Base-by-base conservation (phyloP, 768 basidiomycete genomes). In the Phanerodontia chrysosporium region DNA sequence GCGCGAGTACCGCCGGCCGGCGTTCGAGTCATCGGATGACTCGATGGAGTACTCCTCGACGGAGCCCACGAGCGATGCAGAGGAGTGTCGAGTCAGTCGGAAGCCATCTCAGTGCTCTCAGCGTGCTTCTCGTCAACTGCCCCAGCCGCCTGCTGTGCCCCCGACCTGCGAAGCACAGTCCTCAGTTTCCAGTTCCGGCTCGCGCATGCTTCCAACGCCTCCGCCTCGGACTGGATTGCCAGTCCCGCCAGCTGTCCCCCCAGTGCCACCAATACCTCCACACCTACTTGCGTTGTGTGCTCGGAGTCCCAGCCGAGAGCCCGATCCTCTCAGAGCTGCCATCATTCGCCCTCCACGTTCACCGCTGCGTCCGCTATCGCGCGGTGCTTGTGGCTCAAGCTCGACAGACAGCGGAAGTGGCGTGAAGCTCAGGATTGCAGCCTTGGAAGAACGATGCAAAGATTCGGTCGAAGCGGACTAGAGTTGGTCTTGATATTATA, bases 281-380 rank as follows among this genome's bases (percentile, higher is more conserved):
- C 52, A 53, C n/a, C 32, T 53, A 13, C 35, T 42, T 24, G 52
- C n/a, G 8, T 14, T 42, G 22, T 53, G 52, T 42, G 30, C 35
- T 4, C 18, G 36, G 12, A 18, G 32, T 13, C 21, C 51, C 51
- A 42, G 8, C 32, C 35, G 52, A 16, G 32, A 36, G 10, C 9
- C 52, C 5, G 52, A 53, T 36, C 35, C 52, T 9, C 36, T 53
- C n/a, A 39, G 52, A 25, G 32, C 30, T 6, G 32, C 52, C 10
- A 53, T 53, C 21, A 42, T 53, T 10, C 52, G 52, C 14, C 52
- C 52, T 25, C 52, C 52, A 9, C 52, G 52, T n/a, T 53, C 52
- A n/a, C 52, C 52, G 5, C 35, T 53, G n/a, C 52, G 52, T 39
- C 30, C 52, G 22, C 18, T 53, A 14, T 18, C 24, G 14, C 52